phyloP scores from a whole-genome alignment of 805 yeast genomes.

The Zygosaccharomyces lentus region DNA sequence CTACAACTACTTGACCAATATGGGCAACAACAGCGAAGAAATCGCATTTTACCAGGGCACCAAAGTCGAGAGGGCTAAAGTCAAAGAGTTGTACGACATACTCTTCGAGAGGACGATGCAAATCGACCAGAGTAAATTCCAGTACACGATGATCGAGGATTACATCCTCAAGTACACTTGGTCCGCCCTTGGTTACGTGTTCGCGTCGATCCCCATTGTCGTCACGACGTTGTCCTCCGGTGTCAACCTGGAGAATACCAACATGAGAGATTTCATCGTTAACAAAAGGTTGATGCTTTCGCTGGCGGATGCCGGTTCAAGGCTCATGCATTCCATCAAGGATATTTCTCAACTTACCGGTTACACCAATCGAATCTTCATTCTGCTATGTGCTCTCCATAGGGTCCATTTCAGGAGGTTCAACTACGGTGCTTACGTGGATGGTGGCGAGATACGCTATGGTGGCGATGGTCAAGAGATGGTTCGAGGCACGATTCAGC shows the following conservation, averaged over 20 bases:
- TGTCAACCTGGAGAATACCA: conserved; percentile 43
- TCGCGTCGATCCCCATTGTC: conserved; percentile 85
- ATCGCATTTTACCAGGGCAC: conserved; percentile 93
- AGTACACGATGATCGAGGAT: conserved; percentile 74
- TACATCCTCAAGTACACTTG: conserved; percentile 85
- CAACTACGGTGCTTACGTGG: conserved; percentile 35
- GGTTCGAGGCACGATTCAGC: conserved; percentile 76
- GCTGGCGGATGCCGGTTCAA: conserved; percentile 90
- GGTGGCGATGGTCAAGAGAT: conserved; percentile 35
- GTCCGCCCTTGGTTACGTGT: conserved; percentile 93
- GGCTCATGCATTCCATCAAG: conserved; percentile 90
- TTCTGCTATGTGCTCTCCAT: conserved; percentile 70
- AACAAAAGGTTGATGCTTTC: conserved; percentile 87
- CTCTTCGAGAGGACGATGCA: conserved; percentile 52
- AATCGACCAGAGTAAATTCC: conserved; percentile 55
- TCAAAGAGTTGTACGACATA: conserved; percentile 52
- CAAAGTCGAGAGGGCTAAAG: conserved; percentile 64
- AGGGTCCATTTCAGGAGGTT: conserved; percentile 63
- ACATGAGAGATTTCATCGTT: conserved; percentile 83
- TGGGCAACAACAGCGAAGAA: conserved; percentile 87
- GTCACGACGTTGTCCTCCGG: conserved; percentile 44
- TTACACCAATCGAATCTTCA: conserved; percentile 80
- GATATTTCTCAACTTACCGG: conserved; percentile 90
- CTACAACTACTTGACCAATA: conserved; percentile 77
- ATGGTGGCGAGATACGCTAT: conserved; percentile 1